Evolutionary conservation across 1,284 basidiomycete genomes (phyloP).

Genomic region (Ceratobasidium sp.): DNA sequence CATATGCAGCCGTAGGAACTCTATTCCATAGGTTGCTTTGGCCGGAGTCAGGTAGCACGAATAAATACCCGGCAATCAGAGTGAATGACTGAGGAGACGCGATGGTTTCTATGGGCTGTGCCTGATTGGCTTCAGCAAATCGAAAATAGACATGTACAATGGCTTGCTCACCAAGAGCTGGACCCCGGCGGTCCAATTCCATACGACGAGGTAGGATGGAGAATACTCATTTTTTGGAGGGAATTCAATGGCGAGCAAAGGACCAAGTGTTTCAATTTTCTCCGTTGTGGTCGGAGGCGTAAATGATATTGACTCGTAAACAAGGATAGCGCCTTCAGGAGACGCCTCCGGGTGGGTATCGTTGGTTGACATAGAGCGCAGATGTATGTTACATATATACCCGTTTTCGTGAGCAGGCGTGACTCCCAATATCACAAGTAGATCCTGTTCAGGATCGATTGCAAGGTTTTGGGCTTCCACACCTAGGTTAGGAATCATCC

Average conservation of each 20-base stretch:
- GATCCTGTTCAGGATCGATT: slow-evolving; percentile 21
- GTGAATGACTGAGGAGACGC: no score
- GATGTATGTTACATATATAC: slow-evolving; percentile 6
- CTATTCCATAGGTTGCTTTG: no score
- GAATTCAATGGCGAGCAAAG: no score
- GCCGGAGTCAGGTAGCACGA: background rate
- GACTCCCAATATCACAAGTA: slow-evolving; percentile 24
- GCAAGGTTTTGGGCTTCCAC: background rate
- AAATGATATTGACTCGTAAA: background rate
- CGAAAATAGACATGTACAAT: background rate
- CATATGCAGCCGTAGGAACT: no score
- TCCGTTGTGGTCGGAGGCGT: no score
- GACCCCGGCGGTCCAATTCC: no score
- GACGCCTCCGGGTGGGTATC: slow-evolving; percentile 4
- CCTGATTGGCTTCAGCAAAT: background rate
- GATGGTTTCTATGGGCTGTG: no score
- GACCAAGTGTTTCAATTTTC: no score
- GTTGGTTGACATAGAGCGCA: slow-evolving; percentile 14
- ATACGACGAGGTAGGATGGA: no score
- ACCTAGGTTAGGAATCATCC: slow-evolving; percentile 12
- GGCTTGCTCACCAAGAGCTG: no score
- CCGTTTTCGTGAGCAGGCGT: background rate
- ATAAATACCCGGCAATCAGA: slow-evolving; percentile 20
- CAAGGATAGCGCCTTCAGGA: slow-evolving; percentile 5
- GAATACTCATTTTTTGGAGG: no score